Base-by-base conservation (phyloP, 495 filamentous ascomycete genomes). In the Xylaria palmicola region DNA sequence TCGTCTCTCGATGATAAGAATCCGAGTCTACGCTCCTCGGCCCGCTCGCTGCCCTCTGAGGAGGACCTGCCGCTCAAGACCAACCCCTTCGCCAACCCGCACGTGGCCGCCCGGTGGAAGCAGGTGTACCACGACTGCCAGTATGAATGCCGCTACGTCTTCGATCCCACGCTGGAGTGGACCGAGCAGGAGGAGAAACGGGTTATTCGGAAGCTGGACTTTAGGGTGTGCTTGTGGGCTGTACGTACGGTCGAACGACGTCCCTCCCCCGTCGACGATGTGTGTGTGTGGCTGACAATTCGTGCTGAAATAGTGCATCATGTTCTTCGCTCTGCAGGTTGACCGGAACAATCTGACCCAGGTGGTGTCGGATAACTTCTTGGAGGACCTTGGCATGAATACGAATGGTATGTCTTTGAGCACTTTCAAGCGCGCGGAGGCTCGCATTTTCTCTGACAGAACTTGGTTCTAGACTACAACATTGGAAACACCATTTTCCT, bases 401-500 rank as follows among this genome's bases (percentile, higher is more conserved):
- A 85, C 80, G 5, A 79, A 87, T 70, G 83, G 75, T 76, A 71
- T 39, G 74, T 20, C 24, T 9, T 9, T 19, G 20, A 40, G 6
- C 54, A 41, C 66, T 66, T 1, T 70, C 66, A 39, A 64, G 64
- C 34, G 12, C 20, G 6, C n/a, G n/a, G n/a, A n/a, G n/a, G 36
- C 13, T 2, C 15, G 1, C 5, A 22, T 30, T 12, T 9, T 47
- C 20, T 44, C 58, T 61, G 20, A 54, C 36, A n/a, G n/a, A 40
- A 56, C 29, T 26, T 54, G 6, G 36, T 13, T 45, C 6, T 20
- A 73, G 85, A 82, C 52, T 91, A 90, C 72, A 92, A 93, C 64
- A 82, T 84, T 29, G 88, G 86, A 0, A 84, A 91, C 62, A 89
- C 85, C 0, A 89, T 93, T 34, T 92, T 88, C 72, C 80, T 82